Evolutionary conservation across 2,329 filamentous ascomycete species (phyloP), one percentile per base, ranked within the genome.

Genomic region (Penicillium hordei): DNA sequence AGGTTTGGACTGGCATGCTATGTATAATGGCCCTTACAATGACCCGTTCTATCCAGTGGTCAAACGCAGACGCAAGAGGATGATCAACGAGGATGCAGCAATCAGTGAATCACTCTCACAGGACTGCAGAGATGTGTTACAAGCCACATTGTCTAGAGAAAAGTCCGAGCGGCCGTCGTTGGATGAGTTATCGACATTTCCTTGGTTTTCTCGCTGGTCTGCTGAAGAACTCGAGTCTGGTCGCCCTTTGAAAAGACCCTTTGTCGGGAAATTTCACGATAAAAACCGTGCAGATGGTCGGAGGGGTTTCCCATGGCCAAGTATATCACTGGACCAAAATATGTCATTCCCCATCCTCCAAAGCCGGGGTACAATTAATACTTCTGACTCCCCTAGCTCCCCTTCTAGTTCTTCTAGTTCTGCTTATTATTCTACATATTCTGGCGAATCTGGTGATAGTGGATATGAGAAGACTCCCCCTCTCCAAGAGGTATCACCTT

Each of bases 91-190:
- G 17, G 63, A 69, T 45, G 39, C 71, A 48, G 55, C 61, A 2
- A 60, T 74, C n/a, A 49, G 60, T 9, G 69, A 68, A 46, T 55
- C 52, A 10, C 46, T 74, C 13, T 68, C 68, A 6, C 70, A 72
- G 54, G 71, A 71, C 50, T 74, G 70, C 42, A 63, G 63, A 29
- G 72, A 74, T 55, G 59, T 67, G 12, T 48, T 74, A 44, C 63
- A 60, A 40, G 52, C 58, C 27, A 62, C 69, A 59, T 51, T 74
- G 23, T 58, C 59, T 10, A 68, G 61, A 48, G 56, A 72, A 4
- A 57, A 59, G 13, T 29, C 36, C 10, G 33, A 68, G 17, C 60
- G 71, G 45, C 67, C 70, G 5, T 62, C 55, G 0, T 48, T 74
- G 15, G 52, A 56, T 19, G 65, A 66, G 42, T 23, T 72, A 58